Percentiles rank a stretch among this genome's conserved stretches.
Conservation (phyloP, 2,329 filamentous ascomycete species). For the Ilyonectria sp. region DNA sequence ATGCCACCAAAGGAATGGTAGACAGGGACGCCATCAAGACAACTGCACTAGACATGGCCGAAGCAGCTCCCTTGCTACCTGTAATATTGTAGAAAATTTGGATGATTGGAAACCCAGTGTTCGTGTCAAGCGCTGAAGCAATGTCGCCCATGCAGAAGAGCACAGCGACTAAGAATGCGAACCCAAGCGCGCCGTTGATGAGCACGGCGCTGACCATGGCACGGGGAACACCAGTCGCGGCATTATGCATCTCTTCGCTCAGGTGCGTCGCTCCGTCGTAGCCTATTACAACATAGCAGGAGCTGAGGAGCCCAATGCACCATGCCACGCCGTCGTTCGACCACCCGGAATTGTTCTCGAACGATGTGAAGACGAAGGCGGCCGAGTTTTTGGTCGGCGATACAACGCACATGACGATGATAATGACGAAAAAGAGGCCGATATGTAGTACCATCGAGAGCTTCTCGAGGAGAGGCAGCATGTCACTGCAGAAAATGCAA, state of each 20-base stretch:
- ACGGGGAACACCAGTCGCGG: slow-evolving; percentile 23
- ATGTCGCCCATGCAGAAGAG: slow-evolving; percentile 39
- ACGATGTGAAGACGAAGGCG: slow-evolving; percentile 30
- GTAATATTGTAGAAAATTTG: slow-evolving; percentile 35
- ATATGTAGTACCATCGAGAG: slow-evolving; percentile 30
- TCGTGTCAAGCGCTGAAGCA: slow-evolving; percentile 15
- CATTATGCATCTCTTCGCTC: slow-evolving; percentile 40
- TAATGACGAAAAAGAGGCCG: slow-evolving; percentile 28
- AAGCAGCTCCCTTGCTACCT: neutral
- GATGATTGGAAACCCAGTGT: slow-evolving; percentile 38
- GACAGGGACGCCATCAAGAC: slow-evolving; percentile 32
- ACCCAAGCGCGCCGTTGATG: slow-evolving; percentile 33
- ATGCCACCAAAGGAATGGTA: slow-evolving; percentile 33
- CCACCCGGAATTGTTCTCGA: slow-evolving; percentile 42
- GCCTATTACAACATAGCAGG: slow-evolving; percentile 37
- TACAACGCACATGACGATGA: slow-evolving; percentile 27
- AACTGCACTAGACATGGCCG: slow-evolving; percentile 23
- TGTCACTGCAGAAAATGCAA: slow-evolving; percentile 32
- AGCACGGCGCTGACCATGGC: slow-evolving; percentile 36
- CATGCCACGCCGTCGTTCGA: slow-evolving; percentile 30
- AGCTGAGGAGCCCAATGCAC: slow-evolving; percentile 40
- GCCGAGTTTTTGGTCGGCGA: slow-evolving; percentile 33
- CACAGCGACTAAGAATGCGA: slow-evolving; percentile 30
- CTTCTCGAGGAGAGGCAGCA: slow-evolving; percentile 36
- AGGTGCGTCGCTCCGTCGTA: slow-evolving; percentile 40